phyloP scores from a whole-genome alignment of 1,284 basidiomycete species.

The Moesziomyces antarcticus region DNA sequence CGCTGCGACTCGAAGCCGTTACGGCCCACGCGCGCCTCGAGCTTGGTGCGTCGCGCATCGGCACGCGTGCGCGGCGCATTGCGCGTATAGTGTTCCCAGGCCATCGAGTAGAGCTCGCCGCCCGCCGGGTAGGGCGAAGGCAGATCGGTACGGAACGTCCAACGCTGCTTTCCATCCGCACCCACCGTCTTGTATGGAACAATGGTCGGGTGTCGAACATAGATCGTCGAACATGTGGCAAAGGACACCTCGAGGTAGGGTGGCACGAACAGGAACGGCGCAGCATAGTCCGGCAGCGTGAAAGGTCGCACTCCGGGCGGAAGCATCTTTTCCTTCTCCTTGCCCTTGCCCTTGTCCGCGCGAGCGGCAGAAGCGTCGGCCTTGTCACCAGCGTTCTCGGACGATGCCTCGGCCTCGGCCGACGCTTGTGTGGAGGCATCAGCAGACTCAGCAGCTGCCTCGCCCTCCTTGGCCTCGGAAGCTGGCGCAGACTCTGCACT shows the following conservation, averaged over 20 bases:
- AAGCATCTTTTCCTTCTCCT: constrained; percentile 42
- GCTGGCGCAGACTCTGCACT: constrained; percentile 3
- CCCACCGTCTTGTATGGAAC: constrained; percentile 72
- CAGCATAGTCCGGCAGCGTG: constrained; percentile 84
- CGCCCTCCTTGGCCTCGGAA: constrained; percentile 14
- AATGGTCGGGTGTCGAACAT: constrained; percentile 94
- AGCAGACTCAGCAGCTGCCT: constrained; percentile 4
- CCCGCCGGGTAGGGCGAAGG: constrained; percentile 63
- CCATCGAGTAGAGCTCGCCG: constrained; percentile 63
- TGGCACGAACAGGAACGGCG: constrained; percentile 93
- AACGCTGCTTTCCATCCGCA: constrained; percentile 13
- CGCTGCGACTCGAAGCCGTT: constrained; percentile 54
- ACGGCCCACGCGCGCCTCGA: constrained; percentile 53
- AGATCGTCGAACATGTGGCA: constrained; percentile 89
- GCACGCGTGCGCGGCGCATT: constrained; percentile 62
- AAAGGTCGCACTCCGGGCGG: constrained; percentile 71
- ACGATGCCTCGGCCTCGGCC: neutral
- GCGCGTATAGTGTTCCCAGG: constrained; percentile 65
- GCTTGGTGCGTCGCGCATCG: constrained; percentile 56
- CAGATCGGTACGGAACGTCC: constrained; percentile 60
- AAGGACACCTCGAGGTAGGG: constrained; percentile 93
- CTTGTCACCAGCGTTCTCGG: constrained; percentile 3
- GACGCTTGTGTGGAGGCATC: constrained; percentile 3
- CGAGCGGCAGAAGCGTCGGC: neutral
- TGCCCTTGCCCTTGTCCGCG: constrained; percentile 18